phyloP scores from a whole-genome alignment of 192 early-diverging fungal genomes.

The Coemansia sp. region DNA sequence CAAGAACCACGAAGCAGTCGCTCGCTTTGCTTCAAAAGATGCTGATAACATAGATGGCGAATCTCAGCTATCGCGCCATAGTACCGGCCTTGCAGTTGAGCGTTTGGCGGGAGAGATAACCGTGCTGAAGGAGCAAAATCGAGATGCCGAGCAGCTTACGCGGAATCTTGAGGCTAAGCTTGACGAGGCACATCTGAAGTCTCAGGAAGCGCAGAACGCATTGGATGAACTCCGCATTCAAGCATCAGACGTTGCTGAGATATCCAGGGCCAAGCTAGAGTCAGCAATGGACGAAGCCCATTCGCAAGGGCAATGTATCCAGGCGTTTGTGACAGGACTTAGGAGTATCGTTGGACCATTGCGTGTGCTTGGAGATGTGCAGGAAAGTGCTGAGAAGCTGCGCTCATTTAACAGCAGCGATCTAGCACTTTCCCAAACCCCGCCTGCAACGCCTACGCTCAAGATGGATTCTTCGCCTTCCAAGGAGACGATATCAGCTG shows the following conservation, averaged over 20 bases:
- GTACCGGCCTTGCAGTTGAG: constrained; percentile 38
- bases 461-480: constrained; percentile 6
- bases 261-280: constrained; percentile 11
- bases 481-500: constrained; percentile 9
- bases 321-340: constrained; percentile 28
- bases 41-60: constrained; percentile 18
- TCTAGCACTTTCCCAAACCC: constrained; percentile 16
- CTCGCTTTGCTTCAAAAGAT: constrained; percentile 23
- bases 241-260: constrained; percentile 22
- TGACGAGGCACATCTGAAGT: constrained; percentile 36
- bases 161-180: constrained; percentile 29
- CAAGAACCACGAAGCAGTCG: constrained; percentile 31
- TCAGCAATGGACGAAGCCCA: constrained; percentile 15
- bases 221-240: constrained; percentile 19
- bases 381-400: constrained; percentile 34
- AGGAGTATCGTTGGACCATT: constrained; percentile 21
- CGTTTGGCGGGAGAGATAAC: constrained; percentile 51
- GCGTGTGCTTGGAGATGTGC: constrained; percentile 27
- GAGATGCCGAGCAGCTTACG: constrained; percentile 22
- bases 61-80: constrained; percentile 44
- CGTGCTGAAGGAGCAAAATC: constrained; percentile 44
- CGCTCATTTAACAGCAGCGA: constrained; percentile 4
- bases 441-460: constrained; percentile 42
- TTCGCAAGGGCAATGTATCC: constrained; percentile 11
- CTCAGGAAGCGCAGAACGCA: constrained; percentile 27